phyloP scores from a whole-genome alignment of 495 filamentous ascomycete genomes.

The Parachaetomium inaequale region DNA sequence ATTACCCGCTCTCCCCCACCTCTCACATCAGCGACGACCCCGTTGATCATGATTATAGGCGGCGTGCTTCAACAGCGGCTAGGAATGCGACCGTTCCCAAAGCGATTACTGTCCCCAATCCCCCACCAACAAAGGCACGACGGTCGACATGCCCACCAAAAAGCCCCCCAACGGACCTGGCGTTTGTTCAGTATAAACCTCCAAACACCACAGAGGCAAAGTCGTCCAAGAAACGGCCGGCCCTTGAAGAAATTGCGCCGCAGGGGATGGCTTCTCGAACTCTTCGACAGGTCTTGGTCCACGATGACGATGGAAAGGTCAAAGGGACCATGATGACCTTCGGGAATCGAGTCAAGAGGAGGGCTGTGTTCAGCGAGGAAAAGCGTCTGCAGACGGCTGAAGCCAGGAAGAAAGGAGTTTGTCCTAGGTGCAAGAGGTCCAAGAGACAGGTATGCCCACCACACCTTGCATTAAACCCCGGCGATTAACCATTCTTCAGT shows the following conservation, averaged over 20 bases:
- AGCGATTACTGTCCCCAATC: not conserved
- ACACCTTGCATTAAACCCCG: not conserved
- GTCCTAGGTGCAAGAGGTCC: slow-evolving; percentile 24
- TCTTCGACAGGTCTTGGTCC: slow-evolving; percentile 13
- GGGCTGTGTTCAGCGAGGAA: slow-evolving; percentile 18
- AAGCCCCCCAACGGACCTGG: not conserved
- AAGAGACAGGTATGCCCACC: slow-evolving; percentile 27
- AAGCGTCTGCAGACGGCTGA: slow-evolving; percentile 24
- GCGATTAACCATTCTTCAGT: slow-evolving; percentile 19
- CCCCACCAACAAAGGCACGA: not conserved
- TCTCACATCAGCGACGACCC: not conserved
- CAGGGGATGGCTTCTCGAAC: slow-evolving; percentile 8
- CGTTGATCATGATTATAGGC: not conserved
- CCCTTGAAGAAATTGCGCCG: slow-evolving; percentile 3
- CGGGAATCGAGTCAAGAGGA: slow-evolving; percentile 17
- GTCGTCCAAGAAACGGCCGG: slow-evolving; percentile 20
- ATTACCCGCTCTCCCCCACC: not conserved
- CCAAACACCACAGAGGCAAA: not conserved
- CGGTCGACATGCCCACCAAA: not conserved
- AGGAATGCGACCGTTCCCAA: not conserved
- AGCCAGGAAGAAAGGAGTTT: slow-evolving; percentile 29
- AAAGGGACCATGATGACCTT: slow-evolving; percentile 24
- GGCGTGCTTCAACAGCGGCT: too few relatives aligned
- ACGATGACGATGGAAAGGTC: slow-evolving; percentile 19
- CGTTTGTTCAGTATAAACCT: slow-evolving; percentile 26